Evolutionary conservation across 495 filamentous ascomycete species (phyloP), one percentile per base, ranked within the genome.

Genomic region (Neurospora sp.): DNA sequence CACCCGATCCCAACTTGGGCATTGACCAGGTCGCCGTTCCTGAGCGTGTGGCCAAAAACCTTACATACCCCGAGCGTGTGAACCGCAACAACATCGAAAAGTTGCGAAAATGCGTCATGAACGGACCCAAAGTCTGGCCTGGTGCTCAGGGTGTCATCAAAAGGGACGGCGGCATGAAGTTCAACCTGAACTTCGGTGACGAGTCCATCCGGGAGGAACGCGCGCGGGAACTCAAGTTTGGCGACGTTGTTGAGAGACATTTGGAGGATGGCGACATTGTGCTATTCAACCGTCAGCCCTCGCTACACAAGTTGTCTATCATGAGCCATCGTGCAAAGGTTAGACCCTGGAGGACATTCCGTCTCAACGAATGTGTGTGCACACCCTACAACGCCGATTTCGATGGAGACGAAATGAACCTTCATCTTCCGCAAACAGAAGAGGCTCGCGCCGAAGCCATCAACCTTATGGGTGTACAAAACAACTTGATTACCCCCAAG

Each of bases 331-430:
- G 90, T 76, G 96, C 90, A 73, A 97, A 96, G 79, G 89, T 99
- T 69, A 90, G 96, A 69, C 96, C 95, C 7, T 95, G 97, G 89
- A 90, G 95, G 79, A 99, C 96, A 0, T 98, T 99, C 82, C 91
- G 96, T 65, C 86, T 99, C 70, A 99, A 99, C 78, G 96, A 99
- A 79, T 98, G 96, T 87, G 96, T 96, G 8, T 99, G 96, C 79
- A 95, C 93, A 59, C 96, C 96, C 9, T 99, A 99, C 84, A 99
- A 99, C 82, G 96, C 96, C 73, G 96, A 99, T 90, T 99, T 99
- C 79, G 96, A 99, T 79, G 96, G 96, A 75, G 96, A 99, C 82
- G 96, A 99, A 83, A 99, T 99, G 96, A 99, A 99, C 79, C 88
- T 99, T 81, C 96, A 99, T 86, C 96, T 99, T 53, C 96, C 96